Conservation (phyloP, 2,329 filamentous ascomycete species). For the Trichophyton mentagrophytes region DNA sequence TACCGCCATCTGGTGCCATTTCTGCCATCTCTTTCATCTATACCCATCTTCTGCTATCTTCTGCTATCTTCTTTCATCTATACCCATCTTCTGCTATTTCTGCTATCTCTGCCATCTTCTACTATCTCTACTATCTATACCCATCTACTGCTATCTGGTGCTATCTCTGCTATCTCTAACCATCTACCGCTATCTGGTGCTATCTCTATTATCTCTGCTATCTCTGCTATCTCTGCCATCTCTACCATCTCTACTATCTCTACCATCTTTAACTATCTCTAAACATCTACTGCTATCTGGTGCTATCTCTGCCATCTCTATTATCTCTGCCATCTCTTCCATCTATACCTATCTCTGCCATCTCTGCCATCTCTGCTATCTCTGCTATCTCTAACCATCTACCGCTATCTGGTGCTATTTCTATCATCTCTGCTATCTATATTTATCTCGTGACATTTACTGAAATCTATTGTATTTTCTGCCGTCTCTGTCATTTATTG, state of each 20-base stretch:
- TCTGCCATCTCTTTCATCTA: background rate
- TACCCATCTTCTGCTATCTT: background rate
- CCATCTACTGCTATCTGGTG: background rate
- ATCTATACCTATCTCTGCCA: background rate
- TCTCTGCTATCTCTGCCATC: background rate
- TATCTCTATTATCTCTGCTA: background rate
- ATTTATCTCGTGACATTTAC: background rate
- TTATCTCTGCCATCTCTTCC: background rate
- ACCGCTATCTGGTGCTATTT: background rate
- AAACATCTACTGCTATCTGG: too few relatives aligned
- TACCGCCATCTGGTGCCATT: background rate
- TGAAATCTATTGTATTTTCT: background rate
- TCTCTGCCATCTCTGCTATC: background rate
- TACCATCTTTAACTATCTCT: too few relatives aligned
- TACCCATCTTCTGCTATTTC: background rate
- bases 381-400: background rate
- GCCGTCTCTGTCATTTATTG: background rate
- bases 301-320: background rate
- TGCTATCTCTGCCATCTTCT: background rate
- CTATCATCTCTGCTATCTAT: background rate
- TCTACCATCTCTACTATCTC: background rate
- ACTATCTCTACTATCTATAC: background rate
- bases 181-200: background rate
- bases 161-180: background rate
- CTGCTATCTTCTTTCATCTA: background rate